Evolutionary conservation across 495 filamentous ascomycete genomes (phyloP), one percentile per base, ranked within the genome.

Genomic region (Talaromyces adpressus): DNA sequence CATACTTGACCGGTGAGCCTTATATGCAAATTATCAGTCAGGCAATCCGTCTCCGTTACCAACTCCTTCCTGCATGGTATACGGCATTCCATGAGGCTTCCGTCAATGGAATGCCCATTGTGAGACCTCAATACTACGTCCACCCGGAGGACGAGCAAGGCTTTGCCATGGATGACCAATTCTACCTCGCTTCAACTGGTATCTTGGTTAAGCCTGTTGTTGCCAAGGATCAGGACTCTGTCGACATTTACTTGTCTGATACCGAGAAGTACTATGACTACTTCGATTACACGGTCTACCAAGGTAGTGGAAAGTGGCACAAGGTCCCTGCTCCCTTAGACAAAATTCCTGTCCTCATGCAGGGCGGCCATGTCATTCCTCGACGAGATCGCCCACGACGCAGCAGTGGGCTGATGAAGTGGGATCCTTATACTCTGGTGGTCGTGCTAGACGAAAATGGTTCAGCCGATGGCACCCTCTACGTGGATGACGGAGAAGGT

Each of bases 51-150:
- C 81, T 98, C 51, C 84, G 94, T 36, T 98, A 98, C 74, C 85
- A 88, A 66, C 83, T 98, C 57, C 82, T 98, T 22, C 94, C 94
- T 12, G 85, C 90, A 11, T 98, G 93, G 94, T 98, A 98, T 70
- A 97, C 93, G 11, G 91, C 92, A 18, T 98, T 98, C 84, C 91
- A 93, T 63, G 87, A 93, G 69, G 91, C 94, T 11, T 87, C 87
- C 65, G 79, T 86, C 45, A 87, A 89, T 45, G 95, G 93, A 53
- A 89, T 84, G 27, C 94, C 94, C 14, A 93, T 98, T 70, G 78
- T 98, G 64, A 83, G 91, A 52, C 94, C 94, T 9, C 89, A 96
- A 69, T 98, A 90, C 78, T 96, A 92, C 74, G 87, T 89, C 22
- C 91, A 96, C 70, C 95, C 94, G 0, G 74, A 79, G n/a, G 92